These are phyloP conservation scores for Raffaelea ambrosiae DNA, from an alignment of 2,329 filamentous ascomycete genomes.

Conservation along the genomic window DNA sequence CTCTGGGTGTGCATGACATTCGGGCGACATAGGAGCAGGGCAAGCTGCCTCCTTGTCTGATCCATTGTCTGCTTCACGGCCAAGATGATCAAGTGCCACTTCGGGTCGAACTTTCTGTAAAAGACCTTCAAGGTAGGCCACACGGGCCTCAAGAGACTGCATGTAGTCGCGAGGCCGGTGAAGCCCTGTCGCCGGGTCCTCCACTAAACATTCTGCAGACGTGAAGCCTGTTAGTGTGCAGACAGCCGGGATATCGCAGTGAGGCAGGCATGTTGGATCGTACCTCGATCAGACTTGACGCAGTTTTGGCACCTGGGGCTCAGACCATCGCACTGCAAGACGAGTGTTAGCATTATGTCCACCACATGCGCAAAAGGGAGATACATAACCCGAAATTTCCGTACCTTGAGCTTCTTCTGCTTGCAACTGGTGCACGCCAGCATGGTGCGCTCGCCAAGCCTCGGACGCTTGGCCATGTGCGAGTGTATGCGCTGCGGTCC, in stretches of 20 bases:
- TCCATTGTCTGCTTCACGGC: not conserved
- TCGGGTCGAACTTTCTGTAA: conserved; percentile 20
- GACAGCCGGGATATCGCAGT: too few relatives aligned
- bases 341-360: not conserved
- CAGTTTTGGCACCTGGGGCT: conserved; percentile 20
- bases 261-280: not conserved
- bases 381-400: too few relatives aligned
- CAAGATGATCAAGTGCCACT: conserved; percentile 19
- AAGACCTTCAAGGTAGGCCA: conserved; percentile 21
- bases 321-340: conserved; percentile 15
- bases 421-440: conserved; percentile 18
- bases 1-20: not conserved
- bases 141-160: conserved; percentile 18
- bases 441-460: conserved; percentile 16
- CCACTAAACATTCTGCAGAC: conserved; percentile 15
- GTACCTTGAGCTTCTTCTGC: conserved; percentile 18
- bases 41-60: too few relatives aligned
- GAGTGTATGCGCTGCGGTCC: not conserved
- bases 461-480: conserved; percentile 11
- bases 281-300: conserved; percentile 13
- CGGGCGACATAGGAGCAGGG: too few relatives aligned
- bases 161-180: conserved; percentile 24
- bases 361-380: not conserved
- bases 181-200: conserved; percentile 25
- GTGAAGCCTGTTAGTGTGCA: too few relatives aligned